Evolutionary conservation across 768 basidiomycete genomes (phyloP), one percentile per base, ranked within the genome.

Genomic region (Strobilomyces confusus): DNA sequence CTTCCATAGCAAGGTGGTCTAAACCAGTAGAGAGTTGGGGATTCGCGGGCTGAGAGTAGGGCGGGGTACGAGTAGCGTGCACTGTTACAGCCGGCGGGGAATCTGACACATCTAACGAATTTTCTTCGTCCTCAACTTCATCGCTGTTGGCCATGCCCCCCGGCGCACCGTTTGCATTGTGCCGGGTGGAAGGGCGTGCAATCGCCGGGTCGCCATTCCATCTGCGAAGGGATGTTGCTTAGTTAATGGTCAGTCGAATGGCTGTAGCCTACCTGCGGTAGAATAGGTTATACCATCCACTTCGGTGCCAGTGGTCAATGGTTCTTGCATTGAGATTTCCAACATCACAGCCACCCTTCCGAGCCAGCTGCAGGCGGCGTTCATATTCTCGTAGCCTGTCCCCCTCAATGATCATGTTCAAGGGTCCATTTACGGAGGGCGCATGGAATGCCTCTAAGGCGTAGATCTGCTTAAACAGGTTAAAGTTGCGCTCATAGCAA

Each of bases 401-500:
- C 5, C 80, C 78, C 60, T 88, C 85, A 54, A 74, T 71, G 34
- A 80, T 69, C 11, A 72, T 58, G 41, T 66, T 69, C 12, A 83
- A 64, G 30, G 72, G 72, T 48, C 69, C 63, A 36, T 69, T 62
- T 50, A 79, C 69, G 54, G 58, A 51, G n/a, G 60, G 33, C 5
- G 46, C 52, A 38, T 64, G 71, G 49, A 75, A 85, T 13, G 69
- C 71, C 65, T 91, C 86, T 57, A 87, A 87, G 7, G 81, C 77
- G 62, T 86, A 85, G 36, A 91, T 87, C 66, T 90, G 87, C 69
- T 87, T 89, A 78, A 89, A 91, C 15, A 89, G 71, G 59, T 89
- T 89, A 59, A 91, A 87, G 59, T 89, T 90, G 62, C 88, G 86
- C 64, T 91, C 87, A 57, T 88, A 91, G 62, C 88, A 90, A 20